Evolutionary conservation across 2,329 filamentous ascomycete species (phyloP).

Genomic region (Cladosporium velox): DNA sequence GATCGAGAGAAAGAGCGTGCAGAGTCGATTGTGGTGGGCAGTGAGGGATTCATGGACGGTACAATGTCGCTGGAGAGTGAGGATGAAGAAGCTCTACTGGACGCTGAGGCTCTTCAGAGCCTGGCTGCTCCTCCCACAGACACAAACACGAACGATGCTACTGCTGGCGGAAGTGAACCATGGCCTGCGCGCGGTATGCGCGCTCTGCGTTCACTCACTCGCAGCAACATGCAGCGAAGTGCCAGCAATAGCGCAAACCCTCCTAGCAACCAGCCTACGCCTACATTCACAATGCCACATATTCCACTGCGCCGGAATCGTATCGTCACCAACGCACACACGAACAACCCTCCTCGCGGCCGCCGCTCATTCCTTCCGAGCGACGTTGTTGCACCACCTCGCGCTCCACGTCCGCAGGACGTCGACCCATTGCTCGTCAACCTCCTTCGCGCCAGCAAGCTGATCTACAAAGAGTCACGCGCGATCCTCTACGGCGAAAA

Average conservation of each 20-base stretch:
- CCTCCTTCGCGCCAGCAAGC: slow-evolving; percentile 43
- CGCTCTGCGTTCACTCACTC: slow-evolving; percentile 5
- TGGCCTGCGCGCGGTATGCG: background rate
- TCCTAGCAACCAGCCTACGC: background rate
- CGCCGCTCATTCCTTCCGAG: slow-evolving; percentile 15
- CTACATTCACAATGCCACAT: background rate
- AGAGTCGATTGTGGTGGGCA: background rate
- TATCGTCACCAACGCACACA: background rate
- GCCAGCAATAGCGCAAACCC: background rate
- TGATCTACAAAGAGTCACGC: slow-evolving; percentile 46
- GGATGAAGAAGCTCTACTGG: background rate
- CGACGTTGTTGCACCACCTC: background rate
- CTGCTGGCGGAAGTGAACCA: background rate
- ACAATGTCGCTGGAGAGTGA: background rate
- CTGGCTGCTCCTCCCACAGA: background rate
- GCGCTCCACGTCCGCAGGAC: slow-evolving; percentile 29
- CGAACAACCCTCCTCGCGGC: slow-evolving; percentile 2
- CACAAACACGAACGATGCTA: background rate
- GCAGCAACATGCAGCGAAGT: slow-evolving; percentile 2
- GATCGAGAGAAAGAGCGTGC: slow-evolving; percentile 6
- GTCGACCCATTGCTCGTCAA: slow-evolving; percentile 42
- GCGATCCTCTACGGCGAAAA: slow-evolving; percentile 45
- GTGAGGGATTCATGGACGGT: background rate
- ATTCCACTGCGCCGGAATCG: background rate
- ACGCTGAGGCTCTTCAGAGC: background rate